Base-by-base conservation (phyloP, 2,329 filamentous ascomycete genomes). In the Diaporthe sp. region DNA sequence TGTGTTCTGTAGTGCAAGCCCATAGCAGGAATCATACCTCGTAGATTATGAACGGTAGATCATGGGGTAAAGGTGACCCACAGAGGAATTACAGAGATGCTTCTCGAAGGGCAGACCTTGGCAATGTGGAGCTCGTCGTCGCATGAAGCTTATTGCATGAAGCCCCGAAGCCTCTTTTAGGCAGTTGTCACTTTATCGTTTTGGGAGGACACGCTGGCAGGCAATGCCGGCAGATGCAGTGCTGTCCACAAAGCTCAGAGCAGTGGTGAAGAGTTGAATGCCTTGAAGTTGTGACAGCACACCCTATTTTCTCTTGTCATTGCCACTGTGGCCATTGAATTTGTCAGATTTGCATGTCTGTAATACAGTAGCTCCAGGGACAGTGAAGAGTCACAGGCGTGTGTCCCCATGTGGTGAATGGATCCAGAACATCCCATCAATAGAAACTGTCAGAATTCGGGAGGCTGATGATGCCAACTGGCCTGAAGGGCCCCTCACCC, bases 201-300 rank as follows among this genome's bases (percentile, higher is more conserved):
- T 54, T 42, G 25, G 68, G 50, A 76, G 72, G 75, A 71, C 75
- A 76, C 75, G 75, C 55, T 76, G 75, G 75, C 75, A 74, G 52
- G 33, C 45, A 40, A 30, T 19, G 42, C 42, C 28, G 28, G 30
- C 47, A 54, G 13, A 54, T 15, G 54, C 54, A 40, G 6, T 19
- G 57, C 57, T 28, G 13, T 55, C 38, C 38, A 28, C 50, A 33
- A 6, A 57, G 40, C 17, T 30, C 8, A 33, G 15, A 55, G 8
- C 17, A 33, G n/a, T 17, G n/a, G 38, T 35, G 28, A 35, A 47
- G n/a, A 15, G 2, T n/a, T 17, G 35, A 30, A 50, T 33, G 66
- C 33, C 40, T 13, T 19, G 22, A 25, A 38, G 69, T 50, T 38
- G 42, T 42, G 58, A 28, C 35, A 61, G 13, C 12, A 10, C 12